Evolutionary conservation across 345 rosid genomes (phyloP).

Genomic region (Rhodomyrtus tomentosa): DNA sequence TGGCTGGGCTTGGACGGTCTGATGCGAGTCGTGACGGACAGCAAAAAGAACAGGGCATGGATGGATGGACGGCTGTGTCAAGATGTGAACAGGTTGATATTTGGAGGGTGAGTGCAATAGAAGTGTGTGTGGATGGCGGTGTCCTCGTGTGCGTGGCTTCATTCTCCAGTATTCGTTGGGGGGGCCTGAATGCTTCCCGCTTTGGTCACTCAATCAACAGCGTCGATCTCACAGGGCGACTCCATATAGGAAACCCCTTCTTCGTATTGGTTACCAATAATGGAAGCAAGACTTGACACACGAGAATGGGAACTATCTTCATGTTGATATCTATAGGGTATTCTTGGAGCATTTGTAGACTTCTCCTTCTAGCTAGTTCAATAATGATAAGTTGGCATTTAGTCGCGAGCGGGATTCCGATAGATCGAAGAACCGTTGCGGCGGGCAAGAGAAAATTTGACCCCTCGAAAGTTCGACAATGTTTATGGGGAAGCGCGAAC

Average conservation of each 20-base stretch:
- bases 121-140: neutral
- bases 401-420: neutral
- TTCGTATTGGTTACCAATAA: neutral
- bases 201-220: neutral
- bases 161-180: neutral
- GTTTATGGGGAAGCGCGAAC: neutral
- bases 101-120: neutral
- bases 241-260: neutral
- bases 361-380: neutral
- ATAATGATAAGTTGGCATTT: neutral
- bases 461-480: neutral
- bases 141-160: constrained; percentile 24
- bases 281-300: neutral
- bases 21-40: neutral
- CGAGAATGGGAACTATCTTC: neutral
- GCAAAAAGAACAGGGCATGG: neutral
- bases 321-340: neutral
- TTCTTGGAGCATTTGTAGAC: neutral
- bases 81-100: neutral
- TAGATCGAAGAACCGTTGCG: neutral
- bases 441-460: neutral
- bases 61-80: neutral
- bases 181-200: neutral
- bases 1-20: neutral
- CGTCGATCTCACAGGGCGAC: neutral